Base-by-base conservation (phyloP, 148 eudicot species). In the Selenicereus undatus region DNA sequence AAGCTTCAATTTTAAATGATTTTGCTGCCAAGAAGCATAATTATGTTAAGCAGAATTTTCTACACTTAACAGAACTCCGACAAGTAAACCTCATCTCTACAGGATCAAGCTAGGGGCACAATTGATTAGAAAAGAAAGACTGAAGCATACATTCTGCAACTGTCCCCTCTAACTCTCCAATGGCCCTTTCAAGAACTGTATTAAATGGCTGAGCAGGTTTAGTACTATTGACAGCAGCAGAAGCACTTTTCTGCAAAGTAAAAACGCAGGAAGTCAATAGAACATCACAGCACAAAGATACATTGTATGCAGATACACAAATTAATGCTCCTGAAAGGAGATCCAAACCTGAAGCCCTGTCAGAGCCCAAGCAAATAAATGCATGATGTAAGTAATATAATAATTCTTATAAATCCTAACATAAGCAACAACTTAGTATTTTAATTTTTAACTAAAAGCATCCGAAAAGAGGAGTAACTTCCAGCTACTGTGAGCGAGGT, bases 111-210 rank as follows among this genome's bases (percentile, higher is more conserved):
- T 21, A 73, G 60, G 76, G 32, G 27, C 62, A 48, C 35, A 48
- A 74, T 20, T 48, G 54, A 75, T 32, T 27, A 75, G 36, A 16
- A 26, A 56, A 35, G 52, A 77, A 56, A 30, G 26, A 30, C 30
- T 27, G 69, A 35, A 10, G 35, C 51, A 32, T 77, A 77, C 79
- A 58, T 60, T 77, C 79, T 39, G 79, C 71, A 77, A 77, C 79
- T 42, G 71, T 77, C 71, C 62, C 52, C 52, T 77, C 79, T 22
- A 77, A 56, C 71, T 62, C 79, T 62, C 71, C 36, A 51, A 77
- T 60, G 71, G 79, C 79, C 79, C 17, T 77, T 77, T 77, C 71
- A 58, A 77, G 71, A 42, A 35, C 70, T 58, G 69, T 60, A 77
- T 51, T 39, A 35, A 35, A 58, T 56, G 30, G 35, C 11, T 21